phyloP scores from a whole-genome alignment of 2,329 filamentous ascomycete genomes.

The Ceratocystis albifundus region DNA sequence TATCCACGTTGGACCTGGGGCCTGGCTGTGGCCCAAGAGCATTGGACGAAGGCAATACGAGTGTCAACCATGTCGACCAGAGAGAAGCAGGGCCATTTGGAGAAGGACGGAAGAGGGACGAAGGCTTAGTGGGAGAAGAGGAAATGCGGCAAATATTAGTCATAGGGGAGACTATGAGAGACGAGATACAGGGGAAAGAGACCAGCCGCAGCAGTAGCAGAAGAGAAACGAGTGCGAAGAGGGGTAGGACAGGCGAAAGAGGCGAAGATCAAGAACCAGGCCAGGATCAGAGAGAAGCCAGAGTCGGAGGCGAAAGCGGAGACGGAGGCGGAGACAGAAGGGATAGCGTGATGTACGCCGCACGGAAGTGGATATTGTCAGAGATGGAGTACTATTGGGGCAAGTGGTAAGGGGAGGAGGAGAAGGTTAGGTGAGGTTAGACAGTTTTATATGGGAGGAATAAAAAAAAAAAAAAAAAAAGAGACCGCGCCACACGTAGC shows the following conservation, averaged over 20 bases:
- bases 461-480: too few relatives aligned
- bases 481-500: not conserved
- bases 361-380: not conserved
- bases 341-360: not conserved
- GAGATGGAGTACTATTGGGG: not conserved
- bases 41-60: not conserved
- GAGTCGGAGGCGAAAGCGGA: not conserved
- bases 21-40: conserved; percentile 3
- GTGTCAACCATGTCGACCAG: not conserved
- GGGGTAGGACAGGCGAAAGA: not conserved
- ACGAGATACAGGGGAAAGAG: not conserved
- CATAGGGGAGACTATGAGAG: not conserved
- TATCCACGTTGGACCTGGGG: not conserved
- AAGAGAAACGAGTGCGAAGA: not conserved
- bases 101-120: not conserved
- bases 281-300: not conserved
- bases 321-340: not conserved
- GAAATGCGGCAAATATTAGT: conserved; percentile 8
- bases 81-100: not conserved
- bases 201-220: not conserved
- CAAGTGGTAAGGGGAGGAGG: not conserved
- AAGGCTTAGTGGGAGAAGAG: not conserved
- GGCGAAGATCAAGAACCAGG: not conserved
- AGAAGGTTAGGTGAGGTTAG: too few relatives aligned
- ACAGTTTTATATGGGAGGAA: not conserved